Evolutionary conservation across 1,284 basidiomycete species (phyloP), one percentile per base, ranked within the genome.

Genomic region (Ceratobasidium sp.): DNA sequence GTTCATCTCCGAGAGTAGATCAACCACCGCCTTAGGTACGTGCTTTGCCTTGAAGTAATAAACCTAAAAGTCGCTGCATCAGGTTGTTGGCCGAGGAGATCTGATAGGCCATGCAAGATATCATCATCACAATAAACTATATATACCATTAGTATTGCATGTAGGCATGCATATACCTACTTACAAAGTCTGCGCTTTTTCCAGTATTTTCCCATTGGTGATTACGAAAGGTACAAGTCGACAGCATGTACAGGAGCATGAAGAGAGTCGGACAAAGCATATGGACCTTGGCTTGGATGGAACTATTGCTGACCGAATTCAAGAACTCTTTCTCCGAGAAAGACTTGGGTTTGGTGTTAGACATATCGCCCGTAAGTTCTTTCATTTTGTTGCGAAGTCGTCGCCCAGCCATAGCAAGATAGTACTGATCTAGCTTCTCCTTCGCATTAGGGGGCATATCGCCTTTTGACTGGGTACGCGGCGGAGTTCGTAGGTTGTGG

Each of bases 1-100:
- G n/a, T 70, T 59, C 0, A 70, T 9, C 1, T 40, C 15, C 0
- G 23, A 23, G 1, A 70, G 52, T 20, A 70, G 3, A 6, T 68
- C 20, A 28, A 68, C 17, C 1, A 68, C 40, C 1, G 40, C 3
- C 17, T 56, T 70, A 5, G 68, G 68, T 2, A 59, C 68, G 1
- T 46, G 68, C 13, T 70, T 57, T 2, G 68, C 50, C n/a, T 54
- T 13, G 54, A 70, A 59, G 23, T 70, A 70, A 17, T 40, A 42
- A 42, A 9, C 68, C 52, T 0, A 70, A 40, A 9, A 38, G 54
- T 17, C n/a, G 26, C 23, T 70, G 68, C 2, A 70, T 7, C 5
- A n/a, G 20, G 42, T 70, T 70, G 38, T 54, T 54, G n/a, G 12
- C 4, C 12, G 15, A 33, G 0, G 52, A 26, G 17, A 70, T 15